These are phyloP conservation scores for Scedosporium minutisporum DNA, from an alignment of 2,329 filamentous ascomycete genomes.

Conservation along the genomic window DNA sequence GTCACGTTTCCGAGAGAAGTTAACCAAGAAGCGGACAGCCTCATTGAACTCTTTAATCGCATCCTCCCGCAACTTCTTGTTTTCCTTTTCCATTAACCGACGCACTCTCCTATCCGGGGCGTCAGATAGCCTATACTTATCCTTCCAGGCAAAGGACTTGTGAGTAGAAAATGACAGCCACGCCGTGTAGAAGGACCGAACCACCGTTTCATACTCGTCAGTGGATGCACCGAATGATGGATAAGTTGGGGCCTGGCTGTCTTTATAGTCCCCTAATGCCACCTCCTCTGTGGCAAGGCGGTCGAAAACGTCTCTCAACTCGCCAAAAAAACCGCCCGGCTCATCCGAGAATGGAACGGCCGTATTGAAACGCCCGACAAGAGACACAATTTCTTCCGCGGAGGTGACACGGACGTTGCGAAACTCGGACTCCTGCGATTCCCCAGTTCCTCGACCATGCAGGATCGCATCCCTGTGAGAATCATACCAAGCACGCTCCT, in stretches of 20 bases:
- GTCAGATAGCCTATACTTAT: conserved; percentile 72
- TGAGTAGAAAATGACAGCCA: conserved; percentile 78
- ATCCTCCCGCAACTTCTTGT: conserved; percentile 73
- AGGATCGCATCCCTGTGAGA: conserved; percentile 83
- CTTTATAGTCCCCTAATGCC: conserved; percentile 61
- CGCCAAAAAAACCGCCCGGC: conserved; percentile 75
- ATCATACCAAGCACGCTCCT: conserved; percentile 97
- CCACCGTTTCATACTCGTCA: conserved; percentile 66
- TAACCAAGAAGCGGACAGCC: conserved; percentile 73
- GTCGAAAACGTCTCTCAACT: conserved; percentile 66
- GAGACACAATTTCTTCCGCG: conserved; percentile 64
- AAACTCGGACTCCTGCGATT: conserved; percentile 46
- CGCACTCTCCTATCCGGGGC: conserved; percentile 78
- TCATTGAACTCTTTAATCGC: conserved; percentile 86
- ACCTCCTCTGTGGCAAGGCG: conserved; percentile 73
- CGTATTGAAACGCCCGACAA: conserved; percentile 74
- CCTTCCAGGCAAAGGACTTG: conserved; percentile 85
- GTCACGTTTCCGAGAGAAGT: conserved; percentile 85
- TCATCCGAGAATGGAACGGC: conserved; percentile 72
- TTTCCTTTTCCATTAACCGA: conserved; percentile 90
- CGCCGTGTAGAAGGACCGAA: conserved; percentile 68
- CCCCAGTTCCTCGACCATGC: conserved; percentile 45
- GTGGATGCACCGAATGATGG: conserved; percentile 73
- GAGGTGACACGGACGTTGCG: conserved; percentile 68
- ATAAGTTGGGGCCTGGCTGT: conserved; percentile 53